Conservation (phyloP, 2,329 filamentous ascomycete genomes). For the Aspergillus unguis region DNA sequence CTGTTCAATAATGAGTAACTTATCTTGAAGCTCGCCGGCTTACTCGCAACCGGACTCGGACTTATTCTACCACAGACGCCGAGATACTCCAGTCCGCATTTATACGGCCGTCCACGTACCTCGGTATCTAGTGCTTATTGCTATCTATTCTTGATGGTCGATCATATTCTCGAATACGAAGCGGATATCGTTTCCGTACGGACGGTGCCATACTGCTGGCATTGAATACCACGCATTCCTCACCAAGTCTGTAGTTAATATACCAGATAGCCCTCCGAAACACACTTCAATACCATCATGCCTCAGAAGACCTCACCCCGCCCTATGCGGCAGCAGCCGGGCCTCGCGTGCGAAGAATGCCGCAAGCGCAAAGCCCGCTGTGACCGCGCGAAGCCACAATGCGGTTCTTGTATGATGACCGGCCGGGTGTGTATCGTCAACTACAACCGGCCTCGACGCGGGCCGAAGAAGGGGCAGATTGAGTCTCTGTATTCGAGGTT, state of each 20-base stretch:
- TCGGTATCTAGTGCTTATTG: too few species aligned
- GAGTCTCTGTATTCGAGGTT: constrained; percentile 7
- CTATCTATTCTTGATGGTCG: too few species aligned
- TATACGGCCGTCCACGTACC: too few species aligned
- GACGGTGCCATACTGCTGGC: too few species aligned
- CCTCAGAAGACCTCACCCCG: not conserved
- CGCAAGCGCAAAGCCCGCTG: constrained; percentile 13
- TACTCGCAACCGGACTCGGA: too few species aligned
- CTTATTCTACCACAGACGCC: too few species aligned
- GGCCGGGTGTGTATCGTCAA: constrained; percentile 6
- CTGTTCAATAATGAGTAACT: too few species aligned
- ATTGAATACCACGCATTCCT: too few species aligned
- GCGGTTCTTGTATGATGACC: constrained; percentile 1
- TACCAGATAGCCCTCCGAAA: not conserved
- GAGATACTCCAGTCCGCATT: too few species aligned
- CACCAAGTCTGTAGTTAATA: not conserved
- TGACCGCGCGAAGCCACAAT: constrained; percentile 10
- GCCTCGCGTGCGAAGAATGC: constrained; percentile 13
- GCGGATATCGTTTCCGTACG: too few species aligned
- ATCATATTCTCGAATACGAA: too few species aligned
- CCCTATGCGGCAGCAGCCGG: constrained; percentile 11
- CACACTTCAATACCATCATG: not conserved
- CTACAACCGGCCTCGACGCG: not conserved
- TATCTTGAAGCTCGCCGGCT: too few species aligned
- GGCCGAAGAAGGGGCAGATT: constrained; percentile 11